A percentile compares a stretch with the other conserved stretches of the same genome.
phyloP scores from a whole-genome alignment of 2,329 filamentous ascomycete genomes.

The Exophiala phaeomuriformis region DNA sequence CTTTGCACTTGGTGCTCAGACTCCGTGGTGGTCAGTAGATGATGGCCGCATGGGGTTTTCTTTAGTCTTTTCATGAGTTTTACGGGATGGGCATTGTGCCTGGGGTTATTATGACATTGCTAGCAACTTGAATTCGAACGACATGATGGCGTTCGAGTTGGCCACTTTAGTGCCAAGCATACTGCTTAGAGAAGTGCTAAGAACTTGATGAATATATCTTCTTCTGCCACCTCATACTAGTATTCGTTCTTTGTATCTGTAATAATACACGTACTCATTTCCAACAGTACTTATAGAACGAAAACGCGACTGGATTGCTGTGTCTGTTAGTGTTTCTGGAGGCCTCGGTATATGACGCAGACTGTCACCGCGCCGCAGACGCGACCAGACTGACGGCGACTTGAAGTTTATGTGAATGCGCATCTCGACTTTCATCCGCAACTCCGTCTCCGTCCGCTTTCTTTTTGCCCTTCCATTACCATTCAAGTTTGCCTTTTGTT shows the following conservation, averaged over 20 bases:
- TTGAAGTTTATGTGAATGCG: too few species aligned
- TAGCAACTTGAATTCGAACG: background rate
- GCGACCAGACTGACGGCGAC: too few species aligned
- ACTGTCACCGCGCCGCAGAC: too few species aligned
- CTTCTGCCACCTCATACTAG: background rate
- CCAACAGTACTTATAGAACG: too few species aligned
- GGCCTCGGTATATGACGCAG: too few species aligned
- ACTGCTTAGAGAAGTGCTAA: background rate
- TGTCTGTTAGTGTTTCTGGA: too few species aligned
- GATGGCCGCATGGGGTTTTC: background rate
- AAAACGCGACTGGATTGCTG: too few species aligned
- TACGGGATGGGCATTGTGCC: slow-evolving; percentile 1
- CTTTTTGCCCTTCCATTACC: background rate
- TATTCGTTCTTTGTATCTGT: too few species aligned
- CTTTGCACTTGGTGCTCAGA: slow-evolving; percentile 57
- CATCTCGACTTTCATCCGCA: too few species aligned
- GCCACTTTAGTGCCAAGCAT: slow-evolving; percentile 2
- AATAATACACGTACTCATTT: too few species aligned
- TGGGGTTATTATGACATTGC: background rate
- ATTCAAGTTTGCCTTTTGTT: background rate
- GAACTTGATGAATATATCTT: background rate
- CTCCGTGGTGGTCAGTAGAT: slow-evolving; percentile 46
- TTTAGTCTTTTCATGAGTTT: slow-evolving; percentile 4
- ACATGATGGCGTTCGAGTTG: background rate
- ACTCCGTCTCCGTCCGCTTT: too few species aligned